These are phyloP conservation scores for Suillus tomentosus DNA, from an alignment of 768 basidiomycete species.

Conservation along the genomic window DNA sequence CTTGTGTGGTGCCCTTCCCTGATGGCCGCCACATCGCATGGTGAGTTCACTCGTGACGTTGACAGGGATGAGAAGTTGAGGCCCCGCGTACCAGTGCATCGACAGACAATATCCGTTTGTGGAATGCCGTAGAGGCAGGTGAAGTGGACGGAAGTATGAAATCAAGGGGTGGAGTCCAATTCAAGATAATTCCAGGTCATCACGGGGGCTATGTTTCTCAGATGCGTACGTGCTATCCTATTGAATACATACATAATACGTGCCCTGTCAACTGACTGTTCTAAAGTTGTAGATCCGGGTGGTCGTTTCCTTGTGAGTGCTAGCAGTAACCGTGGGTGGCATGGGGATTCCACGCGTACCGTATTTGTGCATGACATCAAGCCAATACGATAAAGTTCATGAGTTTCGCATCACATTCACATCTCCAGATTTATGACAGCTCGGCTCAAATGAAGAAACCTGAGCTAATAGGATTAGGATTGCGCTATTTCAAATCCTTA, in stretches of 20 bases:
- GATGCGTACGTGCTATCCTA: constrained; percentile 66
- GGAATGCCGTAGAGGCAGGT: constrained; percentile 84
- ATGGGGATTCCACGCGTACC: constrained; percentile 86
- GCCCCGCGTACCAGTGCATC: constrained; percentile 63
- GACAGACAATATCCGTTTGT: constrained; percentile 88
- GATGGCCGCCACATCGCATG: constrained; percentile 91
- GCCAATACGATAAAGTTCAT: constrained; percentile 33
- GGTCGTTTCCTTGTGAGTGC: constrained; percentile 87
- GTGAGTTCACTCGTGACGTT: constrained; percentile 46
- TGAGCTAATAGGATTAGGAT: constrained; percentile 29
- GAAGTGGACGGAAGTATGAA: constrained; percentile 65
- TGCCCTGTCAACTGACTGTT: constrained; percentile 27
- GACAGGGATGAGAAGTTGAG: constrained; percentile 23
- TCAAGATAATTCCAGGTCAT: constrained; percentile 95
- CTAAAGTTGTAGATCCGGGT: constrained; percentile 80
- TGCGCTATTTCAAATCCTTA: constrained; percentile 31
- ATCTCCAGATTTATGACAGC: constrained; percentile 27
- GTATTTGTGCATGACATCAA: constrained; percentile 92
- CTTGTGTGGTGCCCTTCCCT: constrained; percentile 88
- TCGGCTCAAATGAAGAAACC: constrained; percentile 11
- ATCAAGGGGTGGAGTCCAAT: constrained; percentile 72
- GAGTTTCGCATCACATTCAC: constrained; percentile 10
- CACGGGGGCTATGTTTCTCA: constrained; percentile 93
- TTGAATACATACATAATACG: constrained; percentile 14
- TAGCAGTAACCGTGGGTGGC: constrained; percentile 93